Base-by-base conservation (phyloP, 805 yeast genomes). In the Metschnikowia orientalis region DNA sequence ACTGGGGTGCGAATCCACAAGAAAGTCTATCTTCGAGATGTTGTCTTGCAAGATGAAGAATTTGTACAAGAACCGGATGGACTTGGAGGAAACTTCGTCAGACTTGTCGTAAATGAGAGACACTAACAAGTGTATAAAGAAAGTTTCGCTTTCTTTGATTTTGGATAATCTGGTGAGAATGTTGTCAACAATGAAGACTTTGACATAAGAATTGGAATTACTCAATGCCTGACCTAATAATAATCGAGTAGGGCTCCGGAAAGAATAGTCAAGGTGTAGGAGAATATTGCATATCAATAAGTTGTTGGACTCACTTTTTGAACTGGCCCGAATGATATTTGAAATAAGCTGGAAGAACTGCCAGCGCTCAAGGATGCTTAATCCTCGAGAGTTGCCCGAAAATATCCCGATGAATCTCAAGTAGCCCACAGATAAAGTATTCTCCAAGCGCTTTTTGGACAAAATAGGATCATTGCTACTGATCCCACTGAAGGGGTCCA, bases 271-370 rank as follows among this genome's bases (percentile, higher is more conserved):
- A 53, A 89, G 59, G 31, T 77, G 76, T 21, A 73, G 71, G 34
- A 90, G 61, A 8, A 85, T 67, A 5, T 74, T 50, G 18, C 71
- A 57, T 8, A 83, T 60, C 26, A 86, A 58, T 44, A 75, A 79
- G 32, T 79, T 62, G 22, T 66, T 56, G 13, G 41, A 8, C 8
- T 52, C 56, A 6, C 47, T 42, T 1, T 21, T 22, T n/a, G 32
- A 54, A 8, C 73, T 66, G 4, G 70, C 61, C 22, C 71, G 71
- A 11, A 83, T 67, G 34, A 88, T 73, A 46, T 85, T 85, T 47
- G 82, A 80, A 32, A 88, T 65, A 58, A 85, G 78, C 37, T 81
- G 88, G 57, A 86, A 85, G 38, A 90, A 71, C 46, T 88, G 82
- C 92, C 95, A 85, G 41, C 83, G 78, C 31, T 78, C 82, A 37